Evolutionary conservation across 1,139 yeast genomes (phyloP).

Genomic region (Sugiyamaella grinbergsii): DNA sequence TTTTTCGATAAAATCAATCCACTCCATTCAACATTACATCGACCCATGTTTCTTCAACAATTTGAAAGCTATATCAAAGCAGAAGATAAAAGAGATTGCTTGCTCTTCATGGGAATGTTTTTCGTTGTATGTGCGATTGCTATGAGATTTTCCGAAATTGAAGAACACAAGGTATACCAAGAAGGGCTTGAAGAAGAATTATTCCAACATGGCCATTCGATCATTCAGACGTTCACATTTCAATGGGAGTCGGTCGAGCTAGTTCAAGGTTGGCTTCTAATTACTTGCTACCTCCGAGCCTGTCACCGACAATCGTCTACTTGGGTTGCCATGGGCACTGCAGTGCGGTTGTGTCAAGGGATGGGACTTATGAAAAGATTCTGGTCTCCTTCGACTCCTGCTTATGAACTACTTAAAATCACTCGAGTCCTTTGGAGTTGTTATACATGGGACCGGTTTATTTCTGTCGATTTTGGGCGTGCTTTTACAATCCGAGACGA

Average conservation of each 20-base stretch:
- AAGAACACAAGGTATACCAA: slow-evolving; percentile 38
- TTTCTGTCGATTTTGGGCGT: slow-evolving; percentile 60
- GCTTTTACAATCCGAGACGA: slow-evolving; percentile 50
- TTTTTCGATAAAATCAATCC: slow-evolving; percentile 58
- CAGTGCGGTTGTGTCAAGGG: slow-evolving; percentile 55
- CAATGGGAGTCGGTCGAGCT: slow-evolving; percentile 72
- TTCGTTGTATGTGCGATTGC: slow-evolving; percentile 55
- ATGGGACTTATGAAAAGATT: slow-evolving; percentile 53
- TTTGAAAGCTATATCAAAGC: slow-evolving; percentile 45
- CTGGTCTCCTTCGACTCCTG: slow-evolving; percentile 26
- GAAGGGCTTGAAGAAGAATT: slow-evolving; percentile 54
- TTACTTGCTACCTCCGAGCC: slow-evolving; percentile 56
- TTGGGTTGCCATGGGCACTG: slow-evolving; percentile 56
- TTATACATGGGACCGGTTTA: slow-evolving; percentile 56
- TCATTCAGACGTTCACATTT: slow-evolving; percentile 54
- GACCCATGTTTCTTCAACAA: slow-evolving; percentile 57
- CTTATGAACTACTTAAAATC: slow-evolving; percentile 55
- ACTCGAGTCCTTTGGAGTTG: slow-evolving; percentile 60
- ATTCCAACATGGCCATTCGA: slow-evolving; percentile 54
- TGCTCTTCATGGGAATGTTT: slow-evolving; percentile 56
- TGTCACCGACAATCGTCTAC: slow-evolving; percentile 61
- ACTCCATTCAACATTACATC: slow-evolving; percentile 56
- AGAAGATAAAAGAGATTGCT: slow-evolving; percentile 35
- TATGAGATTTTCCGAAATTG: slow-evolving; percentile 56
- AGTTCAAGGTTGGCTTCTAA: slow-evolving; percentile 62